Percentiles rank a stretch among this genome's conserved stretches.
Evolutionary conservation across 768 basidiomycete species (phyloP).

Genomic region (Phaffia australis): DNA sequence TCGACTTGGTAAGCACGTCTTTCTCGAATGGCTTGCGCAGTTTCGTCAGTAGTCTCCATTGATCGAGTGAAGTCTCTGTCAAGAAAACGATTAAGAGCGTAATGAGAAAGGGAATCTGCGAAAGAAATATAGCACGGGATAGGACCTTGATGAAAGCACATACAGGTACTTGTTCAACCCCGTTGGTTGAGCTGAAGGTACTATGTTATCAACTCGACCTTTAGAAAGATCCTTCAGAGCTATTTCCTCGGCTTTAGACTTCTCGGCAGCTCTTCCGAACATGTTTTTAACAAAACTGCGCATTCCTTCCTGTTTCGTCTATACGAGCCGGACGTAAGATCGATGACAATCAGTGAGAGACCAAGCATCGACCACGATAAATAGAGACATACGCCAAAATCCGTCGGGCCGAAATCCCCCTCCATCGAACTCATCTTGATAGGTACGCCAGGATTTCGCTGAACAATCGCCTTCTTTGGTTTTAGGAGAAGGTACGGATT

Average conservation of each 20-base stretch:
- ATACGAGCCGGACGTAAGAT: too few species aligned
- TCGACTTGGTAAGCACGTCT: slow-evolving; percentile 66
- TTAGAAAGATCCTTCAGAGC: slow-evolving; percentile 1
- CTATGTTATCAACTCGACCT: not conserved
- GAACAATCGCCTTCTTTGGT: slow-evolving; percentile 47
- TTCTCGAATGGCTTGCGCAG: slow-evolving; percentile 57
- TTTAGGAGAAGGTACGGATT: slow-evolving; percentile 83
- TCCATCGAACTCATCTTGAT: too few species aligned
- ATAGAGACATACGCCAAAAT: too few species aligned
- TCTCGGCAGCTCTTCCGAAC: too few species aligned
- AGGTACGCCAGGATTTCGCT: too few species aligned
- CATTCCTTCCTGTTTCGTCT: too few species aligned
- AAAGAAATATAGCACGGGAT: not conserved
- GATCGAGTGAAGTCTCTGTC: slow-evolving; percentile 58
- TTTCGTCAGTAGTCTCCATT: slow-evolving; percentile 53
- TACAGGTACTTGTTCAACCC: not conserved
- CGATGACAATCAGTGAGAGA: too few species aligned
- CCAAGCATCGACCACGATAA: too few species aligned
- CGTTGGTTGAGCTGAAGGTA: not conserved
- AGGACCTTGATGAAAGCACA: not conserved
- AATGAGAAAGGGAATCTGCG: not conserved
- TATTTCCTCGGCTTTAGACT: not conserved
- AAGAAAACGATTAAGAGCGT: not conserved
- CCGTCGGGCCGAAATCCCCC: too few species aligned
- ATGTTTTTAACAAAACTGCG: too few species aligned